Evolutionary conservation across 805 yeast species (phyloP).

Genomic region (Kazachstania viticola): DNA sequence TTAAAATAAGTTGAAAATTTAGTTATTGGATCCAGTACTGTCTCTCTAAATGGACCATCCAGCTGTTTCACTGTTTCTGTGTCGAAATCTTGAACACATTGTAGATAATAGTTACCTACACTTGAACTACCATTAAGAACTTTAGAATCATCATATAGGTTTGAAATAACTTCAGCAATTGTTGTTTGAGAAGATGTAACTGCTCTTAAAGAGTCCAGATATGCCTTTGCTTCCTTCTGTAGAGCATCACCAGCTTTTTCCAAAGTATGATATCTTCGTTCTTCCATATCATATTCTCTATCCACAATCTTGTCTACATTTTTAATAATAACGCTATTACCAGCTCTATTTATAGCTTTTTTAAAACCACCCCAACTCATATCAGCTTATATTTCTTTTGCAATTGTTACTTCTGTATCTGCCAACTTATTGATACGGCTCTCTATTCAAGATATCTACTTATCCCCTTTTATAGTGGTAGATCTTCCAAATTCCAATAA

Average conservation of each 20-base stretch:
- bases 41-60: slow-evolving; percentile 78
- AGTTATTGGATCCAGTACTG: slow-evolving; percentile 63
- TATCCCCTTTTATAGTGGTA: too few species aligned
- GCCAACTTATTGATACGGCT: too few species aligned
- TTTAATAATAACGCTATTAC: slow-evolving; percentile 53
- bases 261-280: slow-evolving; percentile 67
- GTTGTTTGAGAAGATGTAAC: slow-evolving; percentile 75
- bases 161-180: slow-evolving; percentile 69
- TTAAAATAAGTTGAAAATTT: slow-evolving; percentile 57
- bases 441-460: too few species aligned
- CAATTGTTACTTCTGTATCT: too few species aligned
- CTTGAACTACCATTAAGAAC: slow-evolving; percentile 40
- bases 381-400: too few species aligned
- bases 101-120: slow-evolving; percentile 56
- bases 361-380: slow-evolving; percentile 98
- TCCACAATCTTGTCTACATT: slow-evolving; percentile 63
- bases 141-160: slow-evolving; percentile 64
- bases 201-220: slow-evolving; percentile 65
- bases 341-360: slow-evolving; percentile 89
- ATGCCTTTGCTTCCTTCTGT: slow-evolving; percentile 67
- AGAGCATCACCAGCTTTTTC: slow-evolving; percentile 57
- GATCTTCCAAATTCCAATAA: too few species aligned
- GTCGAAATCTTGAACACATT: slow-evolving; percentile 64
- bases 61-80: slow-evolving; percentile 67
- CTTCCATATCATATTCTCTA: slow-evolving; percentile 76